Evolutionary conservation across 2,329 filamentous ascomycete genomes (phyloP).

Genomic region (Onygenales sp.): DNA sequence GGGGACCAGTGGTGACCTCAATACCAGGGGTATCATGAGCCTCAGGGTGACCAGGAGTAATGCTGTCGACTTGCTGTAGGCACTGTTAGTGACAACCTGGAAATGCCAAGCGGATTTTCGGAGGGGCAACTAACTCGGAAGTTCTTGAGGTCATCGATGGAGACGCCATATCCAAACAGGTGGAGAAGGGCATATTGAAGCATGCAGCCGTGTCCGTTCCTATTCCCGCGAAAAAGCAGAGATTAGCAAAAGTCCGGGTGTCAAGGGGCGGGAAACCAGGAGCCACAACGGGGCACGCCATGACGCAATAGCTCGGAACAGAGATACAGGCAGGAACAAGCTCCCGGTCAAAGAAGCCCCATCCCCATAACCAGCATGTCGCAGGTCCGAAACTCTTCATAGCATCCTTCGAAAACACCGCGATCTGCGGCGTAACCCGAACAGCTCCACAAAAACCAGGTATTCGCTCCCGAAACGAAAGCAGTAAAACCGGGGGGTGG

Average conservation of each 20-base stretch:
- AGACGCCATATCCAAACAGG: conserved; percentile 81
- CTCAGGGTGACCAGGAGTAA: conserved; percentile 93
- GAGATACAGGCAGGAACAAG: background rate
- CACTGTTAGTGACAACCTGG: conserved; percentile 7
- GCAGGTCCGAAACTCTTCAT: no score
- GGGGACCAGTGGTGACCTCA: conserved; percentile 95
- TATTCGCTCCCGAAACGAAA: background rate
- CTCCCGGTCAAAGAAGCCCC: background rate
- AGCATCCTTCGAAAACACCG: no score
- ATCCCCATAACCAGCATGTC: background rate
- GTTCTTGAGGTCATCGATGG: conserved; percentile 83
- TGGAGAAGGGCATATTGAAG: conserved; percentile 97
- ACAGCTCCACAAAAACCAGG: background rate
- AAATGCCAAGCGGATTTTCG: background rate
- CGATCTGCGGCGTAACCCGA: no score
- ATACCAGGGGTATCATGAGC: conserved; percentile 91
- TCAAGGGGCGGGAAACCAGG: no score
- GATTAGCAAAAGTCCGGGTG: background rate
- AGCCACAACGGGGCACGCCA: background rate
- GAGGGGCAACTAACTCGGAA: conserved; percentile 68
- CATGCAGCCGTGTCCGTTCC: conserved; percentile 99
- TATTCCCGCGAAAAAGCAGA: conserved; percentile 27
- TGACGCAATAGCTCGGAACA: background rate
- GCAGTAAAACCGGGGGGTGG: background rate
- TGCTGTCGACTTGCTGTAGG: conserved; percentile 59